phyloP scores from a whole-genome alignment of 345 rosid genomes.

The Zanthoxylum bungeanum region DNA sequence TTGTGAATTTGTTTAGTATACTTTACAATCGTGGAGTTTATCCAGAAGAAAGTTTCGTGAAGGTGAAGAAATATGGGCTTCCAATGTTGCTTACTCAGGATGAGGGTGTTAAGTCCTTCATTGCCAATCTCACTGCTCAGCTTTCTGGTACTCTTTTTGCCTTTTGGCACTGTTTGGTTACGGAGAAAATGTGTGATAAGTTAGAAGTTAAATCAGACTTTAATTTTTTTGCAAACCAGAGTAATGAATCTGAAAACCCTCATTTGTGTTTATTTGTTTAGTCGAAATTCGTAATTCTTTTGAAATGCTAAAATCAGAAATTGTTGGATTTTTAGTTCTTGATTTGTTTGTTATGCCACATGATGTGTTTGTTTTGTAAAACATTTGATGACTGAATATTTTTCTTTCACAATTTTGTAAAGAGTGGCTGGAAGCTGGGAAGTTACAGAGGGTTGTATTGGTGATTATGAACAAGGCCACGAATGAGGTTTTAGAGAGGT shows the following conservation, averaged over 20 bases:
- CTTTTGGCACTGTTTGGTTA: conserved; percentile 4
- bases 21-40: conserved; percentile 95
- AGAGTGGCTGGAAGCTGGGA: conserved; percentile 96
- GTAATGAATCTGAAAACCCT: neutral
- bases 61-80: conserved; percentile 96
- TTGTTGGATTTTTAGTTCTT: neutral
- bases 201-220: neutral
- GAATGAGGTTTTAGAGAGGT: conserved; percentile 86
- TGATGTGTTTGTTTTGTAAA: neutral
- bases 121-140: conserved; percentile 64
- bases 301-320: neutral
- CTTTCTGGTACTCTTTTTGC: conserved; percentile 53
- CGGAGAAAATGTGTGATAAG: conserved; percentile 1
- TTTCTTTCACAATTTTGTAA: conserved; percentile 13
- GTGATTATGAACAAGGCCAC: conserved; percentile 86
- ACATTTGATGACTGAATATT: conserved; percentile 13
- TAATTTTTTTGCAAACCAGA: neutral
- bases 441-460: conserved; percentile 79
- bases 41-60: conserved; percentile 85
- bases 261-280: too few species aligned
- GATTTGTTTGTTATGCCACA: too few species aligned
- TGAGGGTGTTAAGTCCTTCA: conserved; percentile 79
- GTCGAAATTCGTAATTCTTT: neutral
- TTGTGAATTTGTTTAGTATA: conserved; percentile 47
- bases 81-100: conserved; percentile 90